phyloP scores from a whole-genome alignment of 1,284 basidiomycete genomes.

The Lentinula novae-zelandiae region DNA sequence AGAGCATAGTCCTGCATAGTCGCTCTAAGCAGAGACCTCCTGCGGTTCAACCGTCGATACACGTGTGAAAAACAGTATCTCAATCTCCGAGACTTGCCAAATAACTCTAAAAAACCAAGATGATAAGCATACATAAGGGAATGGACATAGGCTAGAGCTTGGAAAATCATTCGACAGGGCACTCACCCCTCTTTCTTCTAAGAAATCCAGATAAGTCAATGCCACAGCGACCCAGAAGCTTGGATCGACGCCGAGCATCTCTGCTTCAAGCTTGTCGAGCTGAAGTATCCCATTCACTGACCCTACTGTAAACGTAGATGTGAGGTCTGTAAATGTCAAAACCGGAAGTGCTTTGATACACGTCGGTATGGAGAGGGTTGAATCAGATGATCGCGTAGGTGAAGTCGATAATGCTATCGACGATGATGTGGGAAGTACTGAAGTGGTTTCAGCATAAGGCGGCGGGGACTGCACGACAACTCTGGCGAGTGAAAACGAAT shows the following conservation, averaged over 20 bases:
- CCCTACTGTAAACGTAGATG: slow-evolving; percentile 57
- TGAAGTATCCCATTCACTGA: slow-evolving; percentile 60
- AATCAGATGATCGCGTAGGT: slow-evolving; percentile 13
- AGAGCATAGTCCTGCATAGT: background rate
- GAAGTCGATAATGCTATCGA: slow-evolving; percentile 7
- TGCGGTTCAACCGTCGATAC: background rate
- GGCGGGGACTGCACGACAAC: slow-evolving; percentile 30
- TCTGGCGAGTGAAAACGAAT: slow-evolving; percentile 60
- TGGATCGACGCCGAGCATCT: slow-evolving; percentile 63
- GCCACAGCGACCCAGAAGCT: slow-evolving; percentile 75
- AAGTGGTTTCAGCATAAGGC: slow-evolving; percentile 20
- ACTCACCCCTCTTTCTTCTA: slow-evolving; percentile 71
- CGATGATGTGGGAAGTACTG: slow-evolving; percentile 11
- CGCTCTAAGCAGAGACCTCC: background rate
- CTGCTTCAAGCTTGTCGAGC: slow-evolving; percentile 53
- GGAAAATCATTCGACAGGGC: background rate
- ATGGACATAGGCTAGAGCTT: background rate
- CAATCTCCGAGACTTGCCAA: slow-evolving; percentile 2
- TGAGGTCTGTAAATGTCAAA: slow-evolving; percentile 65
- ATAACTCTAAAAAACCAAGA: background rate
- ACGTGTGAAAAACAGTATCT: no score
- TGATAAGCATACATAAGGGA: background rate
- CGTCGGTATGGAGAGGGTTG: slow-evolving; percentile 18
- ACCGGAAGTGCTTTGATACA: slow-evolving; percentile 27
- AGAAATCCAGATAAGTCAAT: slow-evolving; percentile 69